These are phyloP conservation scores for Zea mays DNA, from an alignment of 176 grass and related monocot genomes.

Conservation along the genomic window DNA sequence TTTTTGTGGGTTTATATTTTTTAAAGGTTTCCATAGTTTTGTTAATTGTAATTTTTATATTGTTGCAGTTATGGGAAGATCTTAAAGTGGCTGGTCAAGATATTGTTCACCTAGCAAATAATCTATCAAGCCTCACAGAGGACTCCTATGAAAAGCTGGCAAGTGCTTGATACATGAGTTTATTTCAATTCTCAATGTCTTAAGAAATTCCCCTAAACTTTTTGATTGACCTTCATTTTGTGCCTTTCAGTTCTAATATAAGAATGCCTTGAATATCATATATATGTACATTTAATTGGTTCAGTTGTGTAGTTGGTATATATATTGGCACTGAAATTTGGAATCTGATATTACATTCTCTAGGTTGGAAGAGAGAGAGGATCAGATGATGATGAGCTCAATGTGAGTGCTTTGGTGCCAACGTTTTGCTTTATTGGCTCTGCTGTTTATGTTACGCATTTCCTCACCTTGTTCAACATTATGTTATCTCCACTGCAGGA, in stretches of 20 bases:
- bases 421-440: slow-evolving; percentile 21
- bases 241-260: slow-evolving; percentile 26
- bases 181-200: slow-evolving; percentile 22
- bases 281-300: slow-evolving; percentile 18
- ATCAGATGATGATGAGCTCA: slow-evolving; percentile 35
- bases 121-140: slow-evolving; percentile 79
- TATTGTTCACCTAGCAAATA: slow-evolving; percentile 64
- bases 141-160: slow-evolving; percentile 59
- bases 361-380: slow-evolving; percentile 47
- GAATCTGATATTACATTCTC: slow-evolving; percentile 33
- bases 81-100: slow-evolving; percentile 72
- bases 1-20: slow-evolving; percentile 11
- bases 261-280: slow-evolving; percentile 10
- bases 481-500: slow-evolving; percentile 40
- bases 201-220: neutral
- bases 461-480: slow-evolving; percentile 19
- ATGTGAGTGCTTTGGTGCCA: slow-evolving; percentile 46
- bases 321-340: slow-evolving; percentile 29
- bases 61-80: slow-evolving; percentile 70
- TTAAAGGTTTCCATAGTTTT: neutral
- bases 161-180: slow-evolving; percentile 36
- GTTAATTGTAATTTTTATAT: slow-evolving; percentile 31
- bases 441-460: slow-evolving; percentile 12
- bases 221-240: slow-evolving; percentile 6
- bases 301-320: slow-evolving; percentile 22